phyloP scores from a whole-genome alignment of 73 alveolate species.

The Breviolum minutum region DNA sequence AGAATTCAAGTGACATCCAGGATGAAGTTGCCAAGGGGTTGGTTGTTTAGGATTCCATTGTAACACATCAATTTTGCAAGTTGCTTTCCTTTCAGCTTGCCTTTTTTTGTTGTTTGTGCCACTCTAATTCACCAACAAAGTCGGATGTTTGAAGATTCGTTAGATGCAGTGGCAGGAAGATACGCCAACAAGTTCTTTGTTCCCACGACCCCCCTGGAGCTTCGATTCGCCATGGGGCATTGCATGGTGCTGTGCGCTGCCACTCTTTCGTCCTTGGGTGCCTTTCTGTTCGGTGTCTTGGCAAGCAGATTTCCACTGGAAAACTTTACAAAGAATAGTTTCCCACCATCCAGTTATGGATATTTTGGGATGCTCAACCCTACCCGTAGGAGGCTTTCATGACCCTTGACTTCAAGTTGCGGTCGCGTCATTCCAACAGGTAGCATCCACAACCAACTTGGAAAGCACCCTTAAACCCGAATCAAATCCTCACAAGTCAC shows the following conservation, averaged over 20 bases:
- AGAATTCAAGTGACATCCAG: too few species aligned
- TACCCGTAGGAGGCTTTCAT: too few species aligned
- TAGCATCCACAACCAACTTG: too few species aligned
- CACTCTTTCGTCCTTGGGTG: conserved; percentile 20
- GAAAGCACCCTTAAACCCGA: too few species aligned
- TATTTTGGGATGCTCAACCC: too few species aligned
- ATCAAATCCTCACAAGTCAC: too few species aligned
- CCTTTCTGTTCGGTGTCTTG: conserved; percentile 26
- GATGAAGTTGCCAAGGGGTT: too few species aligned
- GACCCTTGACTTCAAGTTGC: too few species aligned
- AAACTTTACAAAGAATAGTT: neutral
- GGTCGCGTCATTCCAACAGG: too few species aligned
- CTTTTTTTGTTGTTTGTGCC: neutral
- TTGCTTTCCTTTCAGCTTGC: neutral
- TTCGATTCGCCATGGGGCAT: conserved; percentile 3
- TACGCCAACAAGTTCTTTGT: neutral
- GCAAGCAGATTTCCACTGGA: neutral
- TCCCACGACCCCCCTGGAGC: too few species aligned
- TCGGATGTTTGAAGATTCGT: neutral
- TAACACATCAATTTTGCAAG: neutral
- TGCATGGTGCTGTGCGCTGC: conserved; percentile 10
- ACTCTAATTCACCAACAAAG: neutral
- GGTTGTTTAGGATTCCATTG: neutral
- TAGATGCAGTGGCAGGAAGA: neutral
- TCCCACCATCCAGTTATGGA: too few species aligned